These are phyloP conservation scores for Russula emetica DNA, from an alignment of 768 basidiomycete genomes.

Conservation along the genomic window DNA sequence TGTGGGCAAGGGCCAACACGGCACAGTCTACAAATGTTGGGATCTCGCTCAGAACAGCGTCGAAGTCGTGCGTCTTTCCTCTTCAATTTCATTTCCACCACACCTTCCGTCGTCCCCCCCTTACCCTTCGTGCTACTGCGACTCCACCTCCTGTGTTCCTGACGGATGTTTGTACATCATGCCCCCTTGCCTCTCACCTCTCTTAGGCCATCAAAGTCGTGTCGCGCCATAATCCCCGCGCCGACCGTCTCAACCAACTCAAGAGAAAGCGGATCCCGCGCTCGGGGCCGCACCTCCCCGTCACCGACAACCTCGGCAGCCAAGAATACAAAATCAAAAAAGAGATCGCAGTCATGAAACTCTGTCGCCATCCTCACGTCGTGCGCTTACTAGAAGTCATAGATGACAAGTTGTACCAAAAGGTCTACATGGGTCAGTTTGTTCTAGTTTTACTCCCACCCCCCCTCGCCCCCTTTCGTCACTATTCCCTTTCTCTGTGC, in stretches of 20 bases:
- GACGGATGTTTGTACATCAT: not conserved
- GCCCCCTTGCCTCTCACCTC: not conserved
- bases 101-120: too few relatives aligned
- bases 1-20: conserved; percentile 88
- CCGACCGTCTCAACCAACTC: conserved; percentile 52
- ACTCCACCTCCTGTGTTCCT: not conserved
- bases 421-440: conserved; percentile 88
- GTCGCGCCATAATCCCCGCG: conserved; percentile 65
- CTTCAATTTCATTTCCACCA: not conserved
- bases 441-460: conserved; percentile 4
- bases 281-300: conserved; percentile 46
- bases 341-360: conserved; percentile 99
- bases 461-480: not conserved
- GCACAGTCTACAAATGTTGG: conserved; percentile 75
- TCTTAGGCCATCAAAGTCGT: conserved; percentile 76
- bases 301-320: conserved; percentile 65
- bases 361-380: conserved; percentile 84
- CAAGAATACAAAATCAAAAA: conserved; percentile 81
- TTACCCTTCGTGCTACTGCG: not conserved
- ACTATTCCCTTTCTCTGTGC: not conserved
- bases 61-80: conserved; percentile 41
- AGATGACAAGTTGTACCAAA: conserved; percentile 81
- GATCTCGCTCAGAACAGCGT: conserved; percentile 41
- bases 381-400: conserved; percentile 91
- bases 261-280: conserved; percentile 42